These are phyloP conservation scores for Panicum hallii DNA, from an alignment of 202 grass and related monocot species.

Conservation along the genomic window DNA sequence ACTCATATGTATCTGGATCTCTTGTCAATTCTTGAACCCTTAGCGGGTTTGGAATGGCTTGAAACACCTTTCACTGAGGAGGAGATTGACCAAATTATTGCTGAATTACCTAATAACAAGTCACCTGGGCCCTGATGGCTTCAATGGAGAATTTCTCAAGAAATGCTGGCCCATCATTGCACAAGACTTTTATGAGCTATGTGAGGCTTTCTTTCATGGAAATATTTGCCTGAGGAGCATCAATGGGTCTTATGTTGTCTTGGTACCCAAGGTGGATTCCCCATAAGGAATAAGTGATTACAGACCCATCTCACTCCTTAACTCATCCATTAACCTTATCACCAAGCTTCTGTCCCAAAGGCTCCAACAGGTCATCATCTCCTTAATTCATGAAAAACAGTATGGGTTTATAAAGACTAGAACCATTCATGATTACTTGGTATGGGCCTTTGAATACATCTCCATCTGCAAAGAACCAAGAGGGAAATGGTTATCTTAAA, in stretches of 20 bases:
- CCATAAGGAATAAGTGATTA: accelerated
- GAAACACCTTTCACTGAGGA: background rate
- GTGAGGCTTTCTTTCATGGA: background rate
- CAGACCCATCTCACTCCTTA: background rate
- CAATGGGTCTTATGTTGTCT: background rate
- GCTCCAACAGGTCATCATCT: too few relatives aligned
- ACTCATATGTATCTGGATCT: background rate
- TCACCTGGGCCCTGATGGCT: background rate
- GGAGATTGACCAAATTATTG: background rate
- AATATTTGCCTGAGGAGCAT: accelerated
- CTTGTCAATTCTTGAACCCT: accelerated
- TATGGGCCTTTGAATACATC: too few relatives aligned
- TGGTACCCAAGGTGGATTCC: background rate
- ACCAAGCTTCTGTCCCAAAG: background rate
- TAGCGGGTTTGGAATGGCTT: background rate
- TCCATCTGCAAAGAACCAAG: too few relatives aligned
- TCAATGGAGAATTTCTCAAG: background rate
- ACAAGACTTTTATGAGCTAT: background rate
- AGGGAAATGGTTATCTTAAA: too few relatives aligned
- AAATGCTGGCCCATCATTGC: background rate
- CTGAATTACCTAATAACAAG: background rate
- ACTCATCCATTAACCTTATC: background rate
- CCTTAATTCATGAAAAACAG: too few relatives aligned
- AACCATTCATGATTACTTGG: too few relatives aligned
- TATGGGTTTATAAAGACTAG: too few relatives aligned